Base-by-base conservation (phyloP, 1,139 yeast species). In the Geotrichum phurueaensis region DNA sequence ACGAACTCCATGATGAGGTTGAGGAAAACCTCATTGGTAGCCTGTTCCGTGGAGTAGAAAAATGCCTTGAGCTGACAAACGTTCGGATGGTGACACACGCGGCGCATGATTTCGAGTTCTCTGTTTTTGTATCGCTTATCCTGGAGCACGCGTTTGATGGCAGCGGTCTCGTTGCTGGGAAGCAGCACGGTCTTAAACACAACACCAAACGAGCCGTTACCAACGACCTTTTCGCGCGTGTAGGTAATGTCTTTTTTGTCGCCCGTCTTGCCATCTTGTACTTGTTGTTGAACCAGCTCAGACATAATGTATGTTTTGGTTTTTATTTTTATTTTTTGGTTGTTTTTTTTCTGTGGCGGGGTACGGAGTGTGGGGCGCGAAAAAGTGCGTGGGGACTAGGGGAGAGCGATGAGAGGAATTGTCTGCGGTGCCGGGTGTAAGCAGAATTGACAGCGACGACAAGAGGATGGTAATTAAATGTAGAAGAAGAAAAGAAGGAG, bases 191-290 rank as follows among this genome's bases (percentile, higher is more conserved):
- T 90, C 69, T 90, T 96, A 72, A 90, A 91, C 33, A 94, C 99
- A 43, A 91, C 94, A 4, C 99, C 99, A 78, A 94, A 94, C 23
- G 98, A 91, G 18, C 99, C 99, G 74, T 90, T 96, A 20, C 99
- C 99, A 58, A 92, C 96, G 80, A 92, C 92, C 69, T 89, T 85
- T 62, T 84, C 82, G 70, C 86, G 89, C 39, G 89, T 83, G 76
- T 87, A 88, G 64, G 82, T 82, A 62, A 89, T 79, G 60, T 81
- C 81, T 62, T 80, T 80, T 49, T 79, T 70, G 66, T 84, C 86
- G 62, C 89, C 92, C 22, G 87, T 83, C 69, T 81, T 85, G 58
- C 95, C 94, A 69, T 86, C 87, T 69, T 82, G 84, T 64, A 86
- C 96, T 64, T 82, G 84, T 72, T 87, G 92, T 57, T 85, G 81